Percentiles rank a stretch among this genome's conserved stretches.
Evolutionary conservation across 2,329 filamentous ascomycete species (phyloP).

Genomic region (Trichoderma endophyticum): DNA sequence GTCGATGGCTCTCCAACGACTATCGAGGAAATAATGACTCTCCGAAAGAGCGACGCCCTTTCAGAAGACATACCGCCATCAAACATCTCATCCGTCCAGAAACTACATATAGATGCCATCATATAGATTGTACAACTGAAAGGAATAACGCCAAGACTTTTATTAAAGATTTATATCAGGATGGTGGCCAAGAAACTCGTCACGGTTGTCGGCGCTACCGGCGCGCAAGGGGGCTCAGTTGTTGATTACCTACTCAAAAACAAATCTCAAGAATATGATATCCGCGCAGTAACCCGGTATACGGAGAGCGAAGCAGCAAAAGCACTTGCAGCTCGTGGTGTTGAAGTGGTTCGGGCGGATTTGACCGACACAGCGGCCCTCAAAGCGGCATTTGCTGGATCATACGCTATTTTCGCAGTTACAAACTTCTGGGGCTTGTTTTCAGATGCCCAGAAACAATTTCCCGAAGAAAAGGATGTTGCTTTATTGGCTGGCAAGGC

Average conservation of each 20-base stretch:
- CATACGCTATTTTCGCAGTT: slow-evolving; percentile 35
- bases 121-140: too few relatives aligned
- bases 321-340: slow-evolving; percentile 25
- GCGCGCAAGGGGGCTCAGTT: slow-evolving; percentile 32
- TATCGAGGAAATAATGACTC: neutral
- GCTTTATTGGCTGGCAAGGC: neutral
- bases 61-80: neutral
- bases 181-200: slow-evolving; percentile 31
- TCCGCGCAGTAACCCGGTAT: slow-evolving; percentile 32
- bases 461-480: neutral
- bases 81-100: neutral
- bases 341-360: slow-evolving; percentile 33
- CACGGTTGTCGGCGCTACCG: slow-evolving; percentile 34
- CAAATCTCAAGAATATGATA: slow-evolving; percentile 26
- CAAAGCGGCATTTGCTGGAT: slow-evolving; percentile 30
- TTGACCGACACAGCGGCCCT: slow-evolving; percentile 26
- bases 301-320: slow-evolving; percentile 30
- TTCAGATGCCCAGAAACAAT: neutral
- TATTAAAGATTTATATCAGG: neutral
- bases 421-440: slow-evolving; percentile 24
- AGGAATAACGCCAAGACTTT: neutral
- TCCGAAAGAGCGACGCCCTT: neutral
- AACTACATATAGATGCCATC: neutral
- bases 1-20: neutral
- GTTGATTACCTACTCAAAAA: slow-evolving; percentile 31